Evolutionary conservation across 495 filamentous ascomycete species (phyloP), one percentile per base, ranked within the genome.

Genomic region (Hyaloscypha hepaticicola): DNA sequence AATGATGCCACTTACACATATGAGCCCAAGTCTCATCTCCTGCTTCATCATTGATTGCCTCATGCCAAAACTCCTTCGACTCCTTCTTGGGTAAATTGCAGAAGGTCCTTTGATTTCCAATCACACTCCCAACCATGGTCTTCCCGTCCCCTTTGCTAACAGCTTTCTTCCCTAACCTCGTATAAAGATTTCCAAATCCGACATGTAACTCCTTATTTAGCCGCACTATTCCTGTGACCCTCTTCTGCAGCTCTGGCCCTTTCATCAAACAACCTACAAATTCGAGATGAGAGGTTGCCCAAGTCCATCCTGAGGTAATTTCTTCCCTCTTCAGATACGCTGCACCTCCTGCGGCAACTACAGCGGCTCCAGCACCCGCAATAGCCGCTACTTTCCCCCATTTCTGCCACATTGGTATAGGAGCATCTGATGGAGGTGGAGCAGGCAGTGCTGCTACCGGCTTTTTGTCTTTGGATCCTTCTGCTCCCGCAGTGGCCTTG

Each of bases 271-370:
- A 94, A 1, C 93, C 93, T 2, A 98, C 88, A 69, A 99, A 99
- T 73, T 93, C 92, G n/a, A 99, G 86, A 77, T 99, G 96, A 19
- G 89, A 92, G 11, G 88, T 86, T 19, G 90, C 90, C 93, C 93
- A 99, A 19, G 64, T 24, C 66, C 66, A 71, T 7, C 80, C 87
- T 24, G 86, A 79, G 0, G 80, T 83, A 38, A 99, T 81, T 41
- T 90, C 85, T 11, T 96, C 90, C 19, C 90, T 82, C 68, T 93
- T 91, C 45, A 91, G 74, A 74, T 96, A 98, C 16, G 93, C 88
- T 1, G 91, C 93, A 5, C 91, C 92, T 6, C 91, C 90, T n/a
- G 90, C 92, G 0, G 92, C 94, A 0, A 91, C 90, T 0, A 96
- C 83, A 1, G 91, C 91, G 0, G 87, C 86, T 0, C 89, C 91